Base-by-base conservation (phyloP, 768 basidiomycete species). In the Omphalotus guepiniiformis region DNA sequence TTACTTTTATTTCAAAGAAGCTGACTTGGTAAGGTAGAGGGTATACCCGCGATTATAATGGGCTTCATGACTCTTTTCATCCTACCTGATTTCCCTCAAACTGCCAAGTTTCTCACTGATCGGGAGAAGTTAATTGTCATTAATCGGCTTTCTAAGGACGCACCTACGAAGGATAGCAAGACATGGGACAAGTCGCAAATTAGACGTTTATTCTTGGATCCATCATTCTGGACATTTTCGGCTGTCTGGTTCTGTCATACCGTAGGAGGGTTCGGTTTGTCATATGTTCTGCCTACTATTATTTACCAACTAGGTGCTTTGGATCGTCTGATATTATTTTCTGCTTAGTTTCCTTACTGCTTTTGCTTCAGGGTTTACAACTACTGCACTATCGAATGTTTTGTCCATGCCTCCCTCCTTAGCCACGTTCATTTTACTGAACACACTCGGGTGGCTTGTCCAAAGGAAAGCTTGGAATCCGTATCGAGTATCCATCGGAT, bases 1-100 rank as follows among this genome's bases (percentile, higher is more conserved):
- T 56, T 65, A 48, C 47, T n/a, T 63, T 40, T 49, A 21, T 37
- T 43, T 4, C 25, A 23, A 11, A 22, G 19, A 9, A 6, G 18
- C 13, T n/a, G 11, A 8, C 21, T 3, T 9, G 26, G 16, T 25
- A 18, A 23, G 45, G 39, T 46, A 49, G 57, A 58, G 36, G 55
- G 57, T 11, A 49, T 56, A 5, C 57, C 57, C 4, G 51, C 57
- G 3, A 43, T 58, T 18, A 18, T 58, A 13, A 42, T 56, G 42
- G 57, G 57, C 11, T 36, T 58, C 34, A 30, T 48, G 30, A 58
- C 57, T 2, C 55, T 53, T 41, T 57, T 58, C 47, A 46, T 53
- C 22, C 63, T 75, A 7, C 64, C 68, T 16, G 71, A 73, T 53
- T 74, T 69, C 58, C 73, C 73, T 5, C 67, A 70, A n/a, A 66